Conservation (phyloP, 306 rosid species). For the Malus asiatica region DNA sequence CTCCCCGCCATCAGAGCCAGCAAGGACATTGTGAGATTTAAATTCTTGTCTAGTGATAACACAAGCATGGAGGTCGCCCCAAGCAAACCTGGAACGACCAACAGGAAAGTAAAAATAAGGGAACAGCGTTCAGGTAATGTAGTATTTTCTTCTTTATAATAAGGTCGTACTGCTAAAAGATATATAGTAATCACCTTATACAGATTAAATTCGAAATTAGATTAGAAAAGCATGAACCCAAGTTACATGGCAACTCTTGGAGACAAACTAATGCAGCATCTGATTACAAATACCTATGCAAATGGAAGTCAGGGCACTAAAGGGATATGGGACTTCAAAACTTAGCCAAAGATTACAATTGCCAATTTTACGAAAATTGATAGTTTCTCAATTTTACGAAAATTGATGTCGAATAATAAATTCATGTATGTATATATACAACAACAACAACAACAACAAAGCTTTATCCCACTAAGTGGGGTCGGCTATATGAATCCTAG, state of each 20-base stretch:
- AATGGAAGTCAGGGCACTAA: neutral
- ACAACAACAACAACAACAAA: too few species aligned
- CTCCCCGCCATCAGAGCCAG: conserved; percentile 65
- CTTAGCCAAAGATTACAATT: neutral
- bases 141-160: neutral
- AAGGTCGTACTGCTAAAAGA: neutral
- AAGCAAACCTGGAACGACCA: conserved; percentile 37
- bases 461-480: too few species aligned
- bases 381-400: too few species aligned
- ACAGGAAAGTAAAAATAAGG: neutral
- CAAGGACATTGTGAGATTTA: conserved; percentile 65
- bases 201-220: neutral
- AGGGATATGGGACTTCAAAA: neutral
- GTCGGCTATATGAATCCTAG: too few species aligned
- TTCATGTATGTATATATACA: too few species aligned
- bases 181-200: neutral
- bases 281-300: neutral
- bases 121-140: neutral
- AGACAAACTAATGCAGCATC: neutral
- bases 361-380: too few species aligned
- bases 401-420: too few species aligned
- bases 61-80: conserved; percentile 67
- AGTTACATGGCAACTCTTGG: neutral
- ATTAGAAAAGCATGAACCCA: neutral
- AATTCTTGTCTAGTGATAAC: conserved; percentile 47